Evolutionary conservation across 176 grass and related monocot genomes (phyloP).

Genomic region (Musa acuminata): DNA sequence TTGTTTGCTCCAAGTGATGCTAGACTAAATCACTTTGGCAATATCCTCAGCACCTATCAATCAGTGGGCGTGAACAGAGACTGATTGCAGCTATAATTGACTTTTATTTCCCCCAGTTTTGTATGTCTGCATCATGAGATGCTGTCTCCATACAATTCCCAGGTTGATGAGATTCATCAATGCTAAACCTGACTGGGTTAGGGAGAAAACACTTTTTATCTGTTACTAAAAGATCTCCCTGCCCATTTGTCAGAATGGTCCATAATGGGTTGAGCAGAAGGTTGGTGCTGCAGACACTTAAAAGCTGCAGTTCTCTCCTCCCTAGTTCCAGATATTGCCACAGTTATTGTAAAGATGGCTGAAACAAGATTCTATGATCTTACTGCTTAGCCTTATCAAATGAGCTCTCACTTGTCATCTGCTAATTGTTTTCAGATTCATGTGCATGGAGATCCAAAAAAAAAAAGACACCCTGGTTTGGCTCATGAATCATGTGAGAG

Average conservation of each 20-base stretch:
- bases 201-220: not conserved
- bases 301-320: not conserved
- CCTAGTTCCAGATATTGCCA: not conserved
- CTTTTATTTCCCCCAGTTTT: constrained; percentile 6
- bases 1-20: not conserved
- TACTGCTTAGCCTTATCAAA: not conserved
- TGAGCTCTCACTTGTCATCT: not conserved
- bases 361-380: not conserved
- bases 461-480: not conserved
- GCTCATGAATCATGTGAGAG: not conserved
- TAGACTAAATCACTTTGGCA: not conserved
- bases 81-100: not conserved
- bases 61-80: not conserved
- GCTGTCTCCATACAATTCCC: not conserved
- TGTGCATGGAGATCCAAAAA: not conserved
- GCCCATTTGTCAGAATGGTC: constrained; percentile 1
- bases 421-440: not conserved
- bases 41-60: not conserved
- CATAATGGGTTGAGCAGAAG: not conserved
- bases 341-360: not conserved
- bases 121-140: constrained; percentile 3
- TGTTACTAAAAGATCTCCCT: not conserved
- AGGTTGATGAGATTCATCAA: not conserved
- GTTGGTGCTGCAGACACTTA: not conserved
- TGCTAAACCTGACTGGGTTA: not conserved